phyloP scores from a whole-genome alignment of 2,329 filamentous ascomycete genomes.

The Pyrenochaeta sp. region DNA sequence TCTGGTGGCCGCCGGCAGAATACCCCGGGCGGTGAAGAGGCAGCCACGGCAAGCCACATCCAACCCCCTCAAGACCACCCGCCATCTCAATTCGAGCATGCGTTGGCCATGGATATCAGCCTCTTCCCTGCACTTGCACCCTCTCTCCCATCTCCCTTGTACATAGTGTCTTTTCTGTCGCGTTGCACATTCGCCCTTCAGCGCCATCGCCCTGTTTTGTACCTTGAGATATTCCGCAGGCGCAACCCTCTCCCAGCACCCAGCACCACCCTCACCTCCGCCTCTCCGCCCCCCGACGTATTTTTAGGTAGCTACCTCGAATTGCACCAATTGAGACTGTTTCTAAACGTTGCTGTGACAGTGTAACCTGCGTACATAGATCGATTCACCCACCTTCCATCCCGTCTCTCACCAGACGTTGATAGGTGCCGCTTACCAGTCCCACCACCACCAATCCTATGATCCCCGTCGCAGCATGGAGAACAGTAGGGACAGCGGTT shows the following conservation, averaged over 20 bases:
- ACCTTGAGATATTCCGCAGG: constrained; percentile 3
- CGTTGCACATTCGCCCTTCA: constrained; percentile 9
- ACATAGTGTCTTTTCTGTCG: constrained; percentile 21
- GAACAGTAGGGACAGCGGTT: constrained; percentile 34
- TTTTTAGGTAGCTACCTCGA: constrained; percentile 33
- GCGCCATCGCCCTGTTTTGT: constrained; percentile 12
- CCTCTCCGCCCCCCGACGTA: constrained; percentile 11
- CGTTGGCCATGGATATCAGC: constrained; percentile 29
- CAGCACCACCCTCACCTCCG: constrained; percentile 12
- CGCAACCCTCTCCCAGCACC: constrained; percentile 13
- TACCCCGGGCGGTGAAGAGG: not conserved
- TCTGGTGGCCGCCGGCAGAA: not conserved
- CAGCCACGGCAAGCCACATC: not conserved
- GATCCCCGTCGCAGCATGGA: constrained; percentile 40
- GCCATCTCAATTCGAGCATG: constrained; percentile 26
- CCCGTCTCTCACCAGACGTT: constrained; percentile 18
- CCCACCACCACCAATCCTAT: constrained; percentile 23
- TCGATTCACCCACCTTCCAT: constrained; percentile 9
- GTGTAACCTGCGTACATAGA: constrained; percentile 19
- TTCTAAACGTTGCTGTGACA: constrained; percentile 28
- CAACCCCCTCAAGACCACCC: constrained; percentile 1
- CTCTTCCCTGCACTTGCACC: constrained; percentile 4
- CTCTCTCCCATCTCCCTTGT: constrained; percentile 25
- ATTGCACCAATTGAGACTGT: constrained; percentile 19
- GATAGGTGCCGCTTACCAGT: constrained; percentile 15